Conservation (phyloP, 2,329 filamentous ascomycete species). For the Pseudopithomyces chartarum region DNA sequence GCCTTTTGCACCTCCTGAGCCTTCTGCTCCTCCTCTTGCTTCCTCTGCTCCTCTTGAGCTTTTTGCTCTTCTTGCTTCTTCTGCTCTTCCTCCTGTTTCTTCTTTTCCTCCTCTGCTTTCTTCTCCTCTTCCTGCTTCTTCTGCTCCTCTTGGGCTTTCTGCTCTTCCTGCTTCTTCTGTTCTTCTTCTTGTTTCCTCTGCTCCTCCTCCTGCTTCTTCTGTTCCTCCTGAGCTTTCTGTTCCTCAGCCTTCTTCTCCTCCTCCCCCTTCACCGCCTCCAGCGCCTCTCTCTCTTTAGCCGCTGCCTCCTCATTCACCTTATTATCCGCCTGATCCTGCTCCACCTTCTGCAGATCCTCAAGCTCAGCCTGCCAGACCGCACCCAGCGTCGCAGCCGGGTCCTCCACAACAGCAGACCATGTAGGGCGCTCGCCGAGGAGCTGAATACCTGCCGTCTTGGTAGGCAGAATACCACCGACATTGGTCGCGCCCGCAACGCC, state of each 20-base stretch:
- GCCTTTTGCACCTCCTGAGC: slow-evolving; percentile 10
- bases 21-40: slow-evolving; percentile 11
- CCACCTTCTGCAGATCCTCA: slow-evolving; percentile 28
- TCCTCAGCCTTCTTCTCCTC: slow-evolving; percentile 10
- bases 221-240: slow-evolving; percentile 5
- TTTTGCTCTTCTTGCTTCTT: slow-evolving; percentile 9
- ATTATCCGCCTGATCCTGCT: slow-evolving; percentile 29
- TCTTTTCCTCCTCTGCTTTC: slow-evolving; percentile 10
- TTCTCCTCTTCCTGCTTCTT: slow-evolving; percentile 11
- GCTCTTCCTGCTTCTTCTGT: slow-evolving; percentile 4
- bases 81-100: slow-evolving; percentile 4
- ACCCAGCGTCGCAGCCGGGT: slow-evolving; percentile 35
- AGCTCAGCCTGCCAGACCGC: slow-evolving; percentile 33
- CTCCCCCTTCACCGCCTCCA: slow-evolving; percentile 13
- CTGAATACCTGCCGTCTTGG: slow-evolving; percentile 30
- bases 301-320: slow-evolving; percentile 28
- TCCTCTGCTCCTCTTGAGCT: slow-evolving; percentile 7
- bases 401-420: slow-evolving; percentile 29
- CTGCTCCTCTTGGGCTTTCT: slow-evolving; percentile 6
- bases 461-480: slow-evolving; percentile 17
- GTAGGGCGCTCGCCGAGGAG: slow-evolving; percentile 34
- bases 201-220: slow-evolving; percentile 10
- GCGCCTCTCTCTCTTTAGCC: slow-evolving; percentile 22
- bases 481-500: slow-evolving; percentile 5
- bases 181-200: slow-evolving; percentile 11